Evolutionary conservation across 768 basidiomycete species (phyloP).

Genomic region (Sutorius australiensis): DNA sequence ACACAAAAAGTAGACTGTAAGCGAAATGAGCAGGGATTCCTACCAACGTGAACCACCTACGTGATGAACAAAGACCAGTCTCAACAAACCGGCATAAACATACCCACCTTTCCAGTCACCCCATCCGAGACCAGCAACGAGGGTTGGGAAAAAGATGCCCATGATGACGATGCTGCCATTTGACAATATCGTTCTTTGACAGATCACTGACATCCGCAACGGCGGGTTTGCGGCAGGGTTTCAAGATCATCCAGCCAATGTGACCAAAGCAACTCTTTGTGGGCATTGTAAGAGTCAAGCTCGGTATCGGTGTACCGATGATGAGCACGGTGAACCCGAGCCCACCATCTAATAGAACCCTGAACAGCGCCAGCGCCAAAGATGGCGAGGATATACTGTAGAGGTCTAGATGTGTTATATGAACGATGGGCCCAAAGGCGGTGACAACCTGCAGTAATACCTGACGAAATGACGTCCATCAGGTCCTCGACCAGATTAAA

Average conservation of each 20-base stretch:
- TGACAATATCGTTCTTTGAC: constrained; percentile 70
- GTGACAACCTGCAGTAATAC: constrained; percentile 94
- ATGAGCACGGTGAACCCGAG: constrained; percentile 94
- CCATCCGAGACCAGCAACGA: constrained; percentile 79
- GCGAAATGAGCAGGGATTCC: no score
- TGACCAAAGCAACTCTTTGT: constrained; percentile 82
- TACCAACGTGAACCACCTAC: no score
- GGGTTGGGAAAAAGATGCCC: constrained; percentile 70
- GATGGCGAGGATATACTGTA: constrained; percentile 82
- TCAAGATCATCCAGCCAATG: constrained; percentile 90
- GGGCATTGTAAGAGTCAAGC: constrained; percentile 92
- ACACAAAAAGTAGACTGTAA: constrained; percentile 90
- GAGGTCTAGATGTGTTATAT: constrained; percentile 84
- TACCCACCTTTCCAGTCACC: constrained; percentile 84
- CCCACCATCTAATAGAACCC: constrained; percentile 99
- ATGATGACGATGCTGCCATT: constrained; percentile 85
- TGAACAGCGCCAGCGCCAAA: constrained; percentile 91
- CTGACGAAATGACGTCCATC: constrained; percentile 33
- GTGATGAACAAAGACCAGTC: constrained; percentile 85
- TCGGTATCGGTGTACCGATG: constrained; percentile 97
- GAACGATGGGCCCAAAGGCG: constrained; percentile 95
- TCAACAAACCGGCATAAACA: constrained; percentile 75
- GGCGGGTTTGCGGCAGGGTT: constrained; percentile 85
- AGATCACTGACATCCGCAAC: constrained; percentile 88
- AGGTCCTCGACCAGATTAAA: constrained; percentile 10